Evolutionary conservation across 2,329 filamentous ascomycete genomes (phyloP).

Genomic region (Talaromyces sp.): DNA sequence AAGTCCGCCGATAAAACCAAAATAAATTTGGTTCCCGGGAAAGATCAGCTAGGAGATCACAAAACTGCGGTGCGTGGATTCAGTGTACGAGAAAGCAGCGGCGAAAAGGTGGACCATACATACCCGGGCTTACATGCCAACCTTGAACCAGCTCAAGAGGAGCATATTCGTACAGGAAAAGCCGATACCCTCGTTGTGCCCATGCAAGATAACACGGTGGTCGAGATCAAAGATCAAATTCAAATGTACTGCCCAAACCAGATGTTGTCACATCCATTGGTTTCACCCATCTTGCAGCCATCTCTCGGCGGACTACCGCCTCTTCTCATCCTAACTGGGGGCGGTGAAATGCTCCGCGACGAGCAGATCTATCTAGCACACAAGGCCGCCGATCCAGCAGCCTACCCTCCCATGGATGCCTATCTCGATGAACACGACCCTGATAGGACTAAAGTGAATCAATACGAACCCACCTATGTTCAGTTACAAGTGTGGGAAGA

Average conservation of each 20-base stretch:
- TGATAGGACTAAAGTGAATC: constrained; percentile 48
- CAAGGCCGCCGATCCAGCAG: constrained; percentile 78
- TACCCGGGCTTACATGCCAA: constrained; percentile 20
- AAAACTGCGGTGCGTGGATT: constrained; percentile 15
- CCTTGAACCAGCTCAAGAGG: constrained; percentile 13
- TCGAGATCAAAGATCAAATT: constrained; percentile 84
- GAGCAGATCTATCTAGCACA: constrained; percentile 95
- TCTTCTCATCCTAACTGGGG: constrained; percentile 77
- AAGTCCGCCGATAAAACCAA: not conserved
- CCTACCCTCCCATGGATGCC: constrained; percentile 65
- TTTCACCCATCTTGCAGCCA: constrained; percentile 82
- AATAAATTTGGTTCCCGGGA: not conserved
- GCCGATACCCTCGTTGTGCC: constrained; percentile 55
- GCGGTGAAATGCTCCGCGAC: constrained; percentile 82
- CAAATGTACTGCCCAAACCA: constrained; percentile 84
- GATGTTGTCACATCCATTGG: constrained; percentile 76
- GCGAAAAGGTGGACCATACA: constrained; percentile 11
- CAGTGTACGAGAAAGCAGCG: constrained; percentile 1
- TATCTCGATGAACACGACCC: constrained; percentile 60
- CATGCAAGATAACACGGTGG: constrained; percentile 59
- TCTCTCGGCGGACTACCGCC: constrained; percentile 87
- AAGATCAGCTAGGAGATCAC: constrained; percentile 14
- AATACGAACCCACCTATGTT: constrained; percentile 79
- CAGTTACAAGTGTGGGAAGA: constrained; percentile 96
- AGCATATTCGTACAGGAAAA: constrained; percentile 13